Percentiles rank a stretch among this genome's conserved stretches.
phyloP scores from a whole-genome alignment of 1,284 basidiomycete species.

The Trichosporon faecale region DNA sequence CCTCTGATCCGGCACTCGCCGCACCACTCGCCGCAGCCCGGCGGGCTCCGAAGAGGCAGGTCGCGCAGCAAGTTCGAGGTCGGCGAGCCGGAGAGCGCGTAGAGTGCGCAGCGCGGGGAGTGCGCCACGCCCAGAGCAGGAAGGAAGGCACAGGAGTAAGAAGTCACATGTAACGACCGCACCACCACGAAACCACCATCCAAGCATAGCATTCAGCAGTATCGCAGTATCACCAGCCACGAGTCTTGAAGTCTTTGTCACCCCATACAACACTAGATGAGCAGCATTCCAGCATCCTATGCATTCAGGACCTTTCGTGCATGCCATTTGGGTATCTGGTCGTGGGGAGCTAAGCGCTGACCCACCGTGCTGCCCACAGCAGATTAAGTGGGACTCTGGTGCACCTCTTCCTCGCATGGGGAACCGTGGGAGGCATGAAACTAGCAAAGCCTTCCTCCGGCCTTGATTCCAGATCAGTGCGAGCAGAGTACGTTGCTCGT shows the following conservation, averaged over 20 bases:
- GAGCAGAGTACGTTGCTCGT: no score
- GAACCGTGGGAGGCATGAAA: no score
- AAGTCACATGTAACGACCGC: not conserved
- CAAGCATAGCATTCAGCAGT: not conserved
- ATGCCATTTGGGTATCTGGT: not conserved
- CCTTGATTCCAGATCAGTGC: no score
- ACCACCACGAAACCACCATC: not conserved
- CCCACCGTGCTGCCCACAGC: no score
- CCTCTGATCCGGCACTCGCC: constrained; percentile 32
- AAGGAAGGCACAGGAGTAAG: not conserved
- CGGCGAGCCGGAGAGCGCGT: not conserved
- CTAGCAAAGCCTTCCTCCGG: no score
- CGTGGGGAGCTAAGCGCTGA: no score
- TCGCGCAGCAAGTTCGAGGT: constrained; percentile 2
- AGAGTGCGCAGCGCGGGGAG: not conserved
- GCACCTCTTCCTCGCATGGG: no score
- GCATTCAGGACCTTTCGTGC: not conserved
- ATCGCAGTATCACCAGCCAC: not conserved
- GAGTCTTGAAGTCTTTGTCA: not conserved
- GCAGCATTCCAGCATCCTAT: not conserved
- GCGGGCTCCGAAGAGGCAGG: not conserved
- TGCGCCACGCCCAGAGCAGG: not conserved
- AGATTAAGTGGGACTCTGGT: no score
- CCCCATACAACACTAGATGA: not conserved
- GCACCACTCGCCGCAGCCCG: not conserved